Conservation (phyloP, 1,284 basidiomycete species). For the Ustilago sp. region DNA sequence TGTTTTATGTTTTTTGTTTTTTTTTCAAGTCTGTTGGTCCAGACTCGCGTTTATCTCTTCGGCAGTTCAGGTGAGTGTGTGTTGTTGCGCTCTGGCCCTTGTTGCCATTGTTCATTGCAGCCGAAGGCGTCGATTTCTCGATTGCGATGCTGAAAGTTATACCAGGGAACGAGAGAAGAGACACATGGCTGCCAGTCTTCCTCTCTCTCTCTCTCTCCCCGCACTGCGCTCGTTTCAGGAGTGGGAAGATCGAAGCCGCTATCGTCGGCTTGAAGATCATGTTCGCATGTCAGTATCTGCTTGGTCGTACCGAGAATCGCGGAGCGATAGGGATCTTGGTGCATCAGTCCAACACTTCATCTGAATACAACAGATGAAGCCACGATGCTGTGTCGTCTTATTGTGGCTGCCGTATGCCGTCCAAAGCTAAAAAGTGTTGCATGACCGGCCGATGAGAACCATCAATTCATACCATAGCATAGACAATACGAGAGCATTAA, state of each 20-base stretch:
- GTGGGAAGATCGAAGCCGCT: too few relatives aligned
- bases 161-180: neutral
- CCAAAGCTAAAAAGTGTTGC: neutral
- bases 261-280: neutral
- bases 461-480: too few relatives aligned
- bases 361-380: neutral
- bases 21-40: neutral
- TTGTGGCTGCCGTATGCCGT: neutral
- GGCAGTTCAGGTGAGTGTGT: neutral
- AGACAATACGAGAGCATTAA: too few relatives aligned
- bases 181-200: neutral
- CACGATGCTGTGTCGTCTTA: neutral
- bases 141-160: neutral
- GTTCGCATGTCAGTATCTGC: neutral
- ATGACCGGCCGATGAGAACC: neutral
- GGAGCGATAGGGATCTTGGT: neutral
- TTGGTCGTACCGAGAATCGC: neutral
- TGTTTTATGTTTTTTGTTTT: too few relatives aligned
- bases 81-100: neutral
- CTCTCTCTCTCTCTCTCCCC: neutral
- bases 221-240: too few relatives aligned
- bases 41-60: neutral
- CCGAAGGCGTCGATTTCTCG: conserved; percentile 3
- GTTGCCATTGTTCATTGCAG: neutral
- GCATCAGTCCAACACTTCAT: neutral